phyloP scores from a whole-genome alignment of 352 stramenopile species.

The Globisporangium perplexum region DNA sequence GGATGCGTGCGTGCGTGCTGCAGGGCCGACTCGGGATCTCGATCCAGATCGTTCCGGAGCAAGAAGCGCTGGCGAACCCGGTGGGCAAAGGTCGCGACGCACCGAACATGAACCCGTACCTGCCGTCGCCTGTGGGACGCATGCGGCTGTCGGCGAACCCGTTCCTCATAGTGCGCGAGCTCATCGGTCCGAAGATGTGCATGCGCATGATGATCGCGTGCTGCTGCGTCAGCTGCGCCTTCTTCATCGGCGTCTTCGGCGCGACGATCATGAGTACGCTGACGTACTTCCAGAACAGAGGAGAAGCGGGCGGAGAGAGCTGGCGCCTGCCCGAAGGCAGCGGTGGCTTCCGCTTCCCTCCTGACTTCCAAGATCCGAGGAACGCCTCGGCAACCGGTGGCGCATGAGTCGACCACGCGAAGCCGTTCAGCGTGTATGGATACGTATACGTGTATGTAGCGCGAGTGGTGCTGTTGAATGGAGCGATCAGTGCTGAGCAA shows the following conservation, averaged over 20 bases:
- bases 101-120: conserved; percentile 89
- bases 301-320: neutral
- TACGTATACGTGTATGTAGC: neutral
- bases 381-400: neutral
- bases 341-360: conserved; percentile 9
- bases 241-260: conserved; percentile 64
- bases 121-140: conserved; percentile 81
- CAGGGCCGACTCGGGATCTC: conserved; percentile 56
- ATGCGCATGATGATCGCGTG: conserved; percentile 35
- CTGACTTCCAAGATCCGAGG: conserved; percentile 8
- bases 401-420: neutral
- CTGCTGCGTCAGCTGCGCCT: conserved; percentile 51
- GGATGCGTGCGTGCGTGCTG: too few species aligned
- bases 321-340: conserved; percentile 6
- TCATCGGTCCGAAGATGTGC: conserved; percentile 62
- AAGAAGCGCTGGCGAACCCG: conserved; percentile 60
- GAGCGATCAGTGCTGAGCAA: conserved; percentile 54
- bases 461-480: neutral
- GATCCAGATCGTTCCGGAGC: conserved; percentile 80
- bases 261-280: conserved; percentile 76
- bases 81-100: conserved; percentile 78
- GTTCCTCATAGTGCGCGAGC: conserved; percentile 69
- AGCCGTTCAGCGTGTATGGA: neutral
- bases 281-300: conserved; percentile 43
- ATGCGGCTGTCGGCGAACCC: conserved; percentile 83